These are phyloP conservation scores for Boletales sp. DNA, from an alignment of 768 basidiomycete genomes.

Conservation along the genomic window DNA sequence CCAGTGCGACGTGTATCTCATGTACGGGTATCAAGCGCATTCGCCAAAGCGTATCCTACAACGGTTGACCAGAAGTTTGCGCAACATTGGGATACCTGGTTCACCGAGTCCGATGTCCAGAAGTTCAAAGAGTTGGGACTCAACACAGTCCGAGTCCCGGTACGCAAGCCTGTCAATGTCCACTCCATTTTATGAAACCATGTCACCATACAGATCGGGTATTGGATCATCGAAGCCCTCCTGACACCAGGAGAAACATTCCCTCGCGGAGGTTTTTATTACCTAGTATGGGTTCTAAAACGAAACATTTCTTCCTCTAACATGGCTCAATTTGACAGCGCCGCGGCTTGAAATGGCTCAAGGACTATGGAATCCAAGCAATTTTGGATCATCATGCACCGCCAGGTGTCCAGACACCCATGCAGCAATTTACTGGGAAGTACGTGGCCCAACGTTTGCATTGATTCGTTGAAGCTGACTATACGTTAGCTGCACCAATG, in stretches of 20 bases:
- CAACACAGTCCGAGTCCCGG: constrained; percentile 76
- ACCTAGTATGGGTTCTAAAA: constrained; percentile 45
- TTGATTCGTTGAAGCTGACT: constrained; percentile 1
- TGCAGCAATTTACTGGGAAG: constrained; percentile 69
- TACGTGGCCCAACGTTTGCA: constrained; percentile 24
- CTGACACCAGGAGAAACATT: constrained; percentile 60
- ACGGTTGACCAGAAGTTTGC: constrained; percentile 58
- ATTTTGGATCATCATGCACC: constrained; percentile 71
- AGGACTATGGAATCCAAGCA: constrained; percentile 57
- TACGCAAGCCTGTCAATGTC: constrained; percentile 28
- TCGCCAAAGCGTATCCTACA: constrained; percentile 55
- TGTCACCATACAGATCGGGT: constrained; percentile 55
- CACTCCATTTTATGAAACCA: background rate
- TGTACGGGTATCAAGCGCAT: constrained; percentile 38
- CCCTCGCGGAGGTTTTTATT: constrained; percentile 64
- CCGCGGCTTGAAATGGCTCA: constrained; percentile 58
- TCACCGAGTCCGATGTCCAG: constrained; percentile 58
- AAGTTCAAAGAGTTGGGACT: constrained; percentile 52
- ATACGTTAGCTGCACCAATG: constrained; percentile 52
- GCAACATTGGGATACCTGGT: constrained; percentile 73
- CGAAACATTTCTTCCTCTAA: background rate
- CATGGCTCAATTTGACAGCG: constrained; percentile 37
- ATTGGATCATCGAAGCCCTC: constrained; percentile 75
- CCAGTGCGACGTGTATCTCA: background rate
- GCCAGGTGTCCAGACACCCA: constrained; percentile 61